Base-by-base conservation (phyloP, 768 basidiomycete species). In the Cystobasidium onofrii region DNA sequence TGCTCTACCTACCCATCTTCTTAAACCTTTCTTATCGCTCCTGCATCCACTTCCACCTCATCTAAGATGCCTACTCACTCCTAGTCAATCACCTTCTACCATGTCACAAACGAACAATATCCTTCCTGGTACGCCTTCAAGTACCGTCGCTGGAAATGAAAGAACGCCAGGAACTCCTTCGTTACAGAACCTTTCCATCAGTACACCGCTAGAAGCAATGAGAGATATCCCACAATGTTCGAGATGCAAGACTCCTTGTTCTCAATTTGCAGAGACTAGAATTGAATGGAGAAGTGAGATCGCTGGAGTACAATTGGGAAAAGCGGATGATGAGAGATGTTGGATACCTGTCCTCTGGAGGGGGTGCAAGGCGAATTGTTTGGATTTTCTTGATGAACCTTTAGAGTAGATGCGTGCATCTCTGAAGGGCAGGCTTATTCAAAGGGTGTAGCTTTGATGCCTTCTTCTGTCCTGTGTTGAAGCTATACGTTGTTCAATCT, bases 331-430 rank as follows among this genome's bases (percentile, higher is more conserved):
- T 31, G 17, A 57, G 33, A 46, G 36, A 60, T 52, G 64, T 46
- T 62, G 61, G 25, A 72, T 78, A 33, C 77, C 77, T 12, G 44
- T 78, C 1, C 27, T 62, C 10, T 75, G 74, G 73, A 70, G 76
- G 7, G 77, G 77, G 15, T 78, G 77, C 62, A 39, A 62, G 1
- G 54, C 65, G 29, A 50, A 57, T 25, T 78, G 77, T 36, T 62
- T 78, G 20, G 75, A 78, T 36, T 76, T 75, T 73, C 60, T 78
- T 25, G 77, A 78, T 50, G 72, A 76, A 31, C 33, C 55, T 15
- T 29, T 44, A 15, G 17, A 36, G 15, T 31, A 39, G 36, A 36
- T 60, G 12, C n/a, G n/a, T n/a, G n/a, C n/a, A n/a, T n/a, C n/a
- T n/a, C n/a, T n/a, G n/a, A n/a, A n/a, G n/a, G n/a, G n/a, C n/a